These are phyloP conservation scores for Dactylonectria estremocensis DNA, from an alignment of 2,329 filamentous ascomycete species.

Conservation along the genomic window DNA sequence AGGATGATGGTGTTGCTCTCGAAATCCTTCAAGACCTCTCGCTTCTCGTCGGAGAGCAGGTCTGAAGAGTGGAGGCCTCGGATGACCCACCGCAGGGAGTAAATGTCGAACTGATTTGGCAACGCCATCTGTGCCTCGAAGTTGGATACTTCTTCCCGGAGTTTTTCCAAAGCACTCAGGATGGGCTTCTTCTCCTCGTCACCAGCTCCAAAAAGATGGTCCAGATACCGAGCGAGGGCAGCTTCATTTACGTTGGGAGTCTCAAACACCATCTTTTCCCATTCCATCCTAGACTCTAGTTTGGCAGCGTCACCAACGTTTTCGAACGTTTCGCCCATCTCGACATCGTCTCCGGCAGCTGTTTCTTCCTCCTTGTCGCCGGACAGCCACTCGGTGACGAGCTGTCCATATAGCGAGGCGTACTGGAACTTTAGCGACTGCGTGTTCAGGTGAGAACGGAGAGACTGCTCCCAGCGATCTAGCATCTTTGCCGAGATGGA, in stretches of 20 bases:
- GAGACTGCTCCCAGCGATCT: slow-evolving; percentile 52
- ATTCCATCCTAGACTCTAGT: slow-evolving; percentile 55
- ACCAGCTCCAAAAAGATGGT: slow-evolving; percentile 57
- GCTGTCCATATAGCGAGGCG: slow-evolving; percentile 61
- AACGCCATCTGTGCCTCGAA: slow-evolving; percentile 52
- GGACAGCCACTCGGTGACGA: slow-evolving; percentile 65
- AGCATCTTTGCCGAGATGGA: slow-evolving; percentile 56
- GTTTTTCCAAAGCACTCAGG: slow-evolving; percentile 41
- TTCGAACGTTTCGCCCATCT: slow-evolving; percentile 58
- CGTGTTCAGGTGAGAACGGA: slow-evolving; percentile 57
- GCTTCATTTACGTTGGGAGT: slow-evolving; percentile 55
- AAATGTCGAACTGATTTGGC: slow-evolving; percentile 54
- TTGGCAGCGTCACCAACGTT: slow-evolving; percentile 58
- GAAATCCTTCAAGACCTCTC: slow-evolving; percentile 61
- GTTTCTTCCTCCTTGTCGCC: slow-evolving; percentile 41
- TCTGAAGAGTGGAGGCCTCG: slow-evolving; percentile 60
- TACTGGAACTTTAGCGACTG: slow-evolving; percentile 61
- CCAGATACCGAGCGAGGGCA: slow-evolving; percentile 58
- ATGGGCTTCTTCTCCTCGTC: slow-evolving; percentile 45
- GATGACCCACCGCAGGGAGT: slow-evolving; percentile 57
- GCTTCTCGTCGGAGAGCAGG: slow-evolving; percentile 60
- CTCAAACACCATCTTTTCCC: slow-evolving; percentile 63
- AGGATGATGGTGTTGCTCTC: slow-evolving; percentile 58
- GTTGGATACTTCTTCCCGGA: slow-evolving; percentile 47
- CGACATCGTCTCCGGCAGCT: slow-evolving; percentile 36